phyloP scores from a whole-genome alignment of 208 protist species.

The Crithidia bombi region DNA sequence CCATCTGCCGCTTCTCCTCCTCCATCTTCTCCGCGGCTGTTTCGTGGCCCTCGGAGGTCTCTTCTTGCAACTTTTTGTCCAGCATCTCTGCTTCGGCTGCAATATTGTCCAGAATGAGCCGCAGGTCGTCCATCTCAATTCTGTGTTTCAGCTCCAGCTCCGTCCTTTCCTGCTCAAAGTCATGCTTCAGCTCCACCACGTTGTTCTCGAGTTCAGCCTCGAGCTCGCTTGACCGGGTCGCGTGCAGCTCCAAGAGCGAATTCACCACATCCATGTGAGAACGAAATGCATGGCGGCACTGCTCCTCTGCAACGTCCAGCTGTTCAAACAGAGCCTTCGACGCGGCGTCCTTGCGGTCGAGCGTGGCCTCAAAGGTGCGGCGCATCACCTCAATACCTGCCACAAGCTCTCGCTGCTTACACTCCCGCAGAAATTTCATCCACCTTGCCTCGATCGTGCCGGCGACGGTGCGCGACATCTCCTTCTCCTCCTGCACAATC shows the following conservation, averaged over 20 bases:
- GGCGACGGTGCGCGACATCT: slow-evolving; percentile 46
- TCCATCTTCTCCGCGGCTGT: slow-evolving; percentile 93
- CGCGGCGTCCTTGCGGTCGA: slow-evolving; percentile 94
- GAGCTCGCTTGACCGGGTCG: slow-evolving; percentile 74
- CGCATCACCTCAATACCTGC: slow-evolving; percentile 90
- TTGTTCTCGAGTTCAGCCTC: slow-evolving; percentile 93
- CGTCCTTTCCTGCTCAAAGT: slow-evolving; percentile 92
- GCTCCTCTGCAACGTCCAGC: slow-evolving; percentile 93
- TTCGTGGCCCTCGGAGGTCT: slow-evolving; percentile 85
- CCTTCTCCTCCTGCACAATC: slow-evolving; percentile 83
- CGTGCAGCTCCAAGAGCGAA: slow-evolving; percentile 90
- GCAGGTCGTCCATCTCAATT: slow-evolving; percentile 79
- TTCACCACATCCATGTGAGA: slow-evolving; percentile 93
- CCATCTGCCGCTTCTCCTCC: slow-evolving; percentile 91
- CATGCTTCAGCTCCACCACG: slow-evolving; percentile 85
- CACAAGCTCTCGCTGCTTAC: slow-evolving; percentile 93
- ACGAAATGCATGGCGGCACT: slow-evolving; percentile 91
- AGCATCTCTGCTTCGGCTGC: slow-evolving; percentile 83
- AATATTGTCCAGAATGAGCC: slow-evolving; percentile 93
- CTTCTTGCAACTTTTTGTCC: slow-evolving; percentile 89
- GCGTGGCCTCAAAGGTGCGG: slow-evolving; percentile 88
- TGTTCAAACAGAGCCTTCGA: slow-evolving; percentile 90
- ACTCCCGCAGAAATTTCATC: slow-evolving; percentile 91
- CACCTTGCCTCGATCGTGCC: slow-evolving; percentile 84
- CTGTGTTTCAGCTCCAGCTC: slow-evolving; percentile 86